Conservation (phyloP, 1,284 basidiomycete genomes). For the Apiotrichum veenhuisii region DNA sequence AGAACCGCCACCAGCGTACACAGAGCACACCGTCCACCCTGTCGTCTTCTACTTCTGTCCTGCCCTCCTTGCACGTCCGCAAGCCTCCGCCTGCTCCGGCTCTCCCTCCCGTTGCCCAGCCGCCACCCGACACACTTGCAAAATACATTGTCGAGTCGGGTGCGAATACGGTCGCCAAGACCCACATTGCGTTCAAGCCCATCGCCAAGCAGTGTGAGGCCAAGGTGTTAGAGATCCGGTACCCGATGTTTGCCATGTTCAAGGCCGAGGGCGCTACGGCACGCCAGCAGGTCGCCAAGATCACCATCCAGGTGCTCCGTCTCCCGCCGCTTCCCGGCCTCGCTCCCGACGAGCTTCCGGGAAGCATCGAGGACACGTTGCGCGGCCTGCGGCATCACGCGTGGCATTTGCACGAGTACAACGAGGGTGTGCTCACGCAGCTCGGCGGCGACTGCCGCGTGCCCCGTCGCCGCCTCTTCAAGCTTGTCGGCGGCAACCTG, state of each 20-base stretch:
- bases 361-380: slow-evolving; percentile 86
- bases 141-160: slow-evolving; percentile 75
- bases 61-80: slow-evolving; percentile 17
- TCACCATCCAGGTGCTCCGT: slow-evolving; percentile 82
- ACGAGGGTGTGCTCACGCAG: slow-evolving; percentile 90
- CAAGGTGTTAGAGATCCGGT: slow-evolving; percentile 73
- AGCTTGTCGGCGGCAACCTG: slow-evolving; percentile 79
- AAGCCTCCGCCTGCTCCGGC: slow-evolving; percentile 3
- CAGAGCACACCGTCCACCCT: slow-evolving; percentile 11
- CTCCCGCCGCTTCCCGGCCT: slow-evolving; percentile 81
- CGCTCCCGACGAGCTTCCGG: slow-evolving; percentile 71
- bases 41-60: not conserved
- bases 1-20: slow-evolving; percentile 17
- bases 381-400: slow-evolving; percentile 80
- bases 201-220: slow-evolving; percentile 75
- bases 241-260: slow-evolving; percentile 70
- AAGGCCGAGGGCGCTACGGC: slow-evolving; percentile 53
- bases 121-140: slow-evolving; percentile 59
- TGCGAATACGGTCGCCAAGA: slow-evolving; percentile 62
- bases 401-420: slow-evolving; percentile 89
- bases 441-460: slow-evolving; percentile 90
- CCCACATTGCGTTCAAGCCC: slow-evolving; percentile 80
- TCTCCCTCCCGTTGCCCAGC: slow-evolving; percentile 43
- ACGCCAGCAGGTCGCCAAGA: slow-evolving; percentile 63
- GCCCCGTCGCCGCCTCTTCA: slow-evolving; percentile 81